Percentiles rank a stretch among this genome's conserved stretches.
phyloP scores from a whole-genome alignment of 2,329 filamentous ascomycete species.

The Zalaria obscura region DNA sequence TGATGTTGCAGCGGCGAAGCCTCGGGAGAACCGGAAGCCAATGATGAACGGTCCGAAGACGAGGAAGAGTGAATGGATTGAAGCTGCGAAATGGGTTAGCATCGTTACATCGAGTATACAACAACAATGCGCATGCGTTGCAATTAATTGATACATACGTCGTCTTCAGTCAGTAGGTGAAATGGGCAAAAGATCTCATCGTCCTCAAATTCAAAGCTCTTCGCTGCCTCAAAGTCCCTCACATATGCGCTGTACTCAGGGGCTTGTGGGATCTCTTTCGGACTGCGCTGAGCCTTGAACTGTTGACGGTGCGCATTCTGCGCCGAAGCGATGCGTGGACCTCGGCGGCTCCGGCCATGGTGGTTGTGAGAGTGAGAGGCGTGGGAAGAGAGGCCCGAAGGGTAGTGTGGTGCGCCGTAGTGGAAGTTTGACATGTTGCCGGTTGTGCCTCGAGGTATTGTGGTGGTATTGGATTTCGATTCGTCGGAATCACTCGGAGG shows the following conservation, averaged over 20 bases:
- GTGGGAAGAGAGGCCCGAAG: slow-evolving; percentile 34
- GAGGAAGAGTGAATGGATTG: slow-evolving; percentile 75
- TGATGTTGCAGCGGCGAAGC: slow-evolving; percentile 82
- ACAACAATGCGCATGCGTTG: neutral
- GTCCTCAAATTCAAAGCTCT: slow-evolving; percentile 91
- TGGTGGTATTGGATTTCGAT: neutral
- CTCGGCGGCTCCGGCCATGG: slow-evolving; percentile 75
- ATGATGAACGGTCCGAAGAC: slow-evolving; percentile 80
- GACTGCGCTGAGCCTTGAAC: slow-evolving; percentile 59
- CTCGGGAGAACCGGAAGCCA: slow-evolving; percentile 88
- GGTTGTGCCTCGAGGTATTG: slow-evolving; percentile 4
- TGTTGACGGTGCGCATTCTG: slow-evolving; percentile 73
- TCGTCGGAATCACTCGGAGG: too few relatives aligned
- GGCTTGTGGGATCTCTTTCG: slow-evolving; percentile 76
- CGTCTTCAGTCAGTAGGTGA: slow-evolving; percentile 77
- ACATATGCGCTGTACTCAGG: slow-evolving; percentile 65
- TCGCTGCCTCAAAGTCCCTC: slow-evolving; percentile 74
- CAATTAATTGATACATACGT: slow-evolving; percentile 43
- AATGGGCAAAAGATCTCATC: slow-evolving; percentile 88
- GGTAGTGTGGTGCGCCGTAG: slow-evolving; percentile 32
- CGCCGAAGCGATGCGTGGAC: slow-evolving; percentile 62
- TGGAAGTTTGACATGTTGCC: slow-evolving; percentile 34
- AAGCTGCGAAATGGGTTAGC: slow-evolving; percentile 39
- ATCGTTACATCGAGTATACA: slow-evolving; percentile 1
- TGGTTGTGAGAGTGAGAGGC: slow-evolving; percentile 55